Base-by-base conservation (phyloP, 2,329 filamentous ascomycete species). In the Trichoderma citrinoviride region DNA sequence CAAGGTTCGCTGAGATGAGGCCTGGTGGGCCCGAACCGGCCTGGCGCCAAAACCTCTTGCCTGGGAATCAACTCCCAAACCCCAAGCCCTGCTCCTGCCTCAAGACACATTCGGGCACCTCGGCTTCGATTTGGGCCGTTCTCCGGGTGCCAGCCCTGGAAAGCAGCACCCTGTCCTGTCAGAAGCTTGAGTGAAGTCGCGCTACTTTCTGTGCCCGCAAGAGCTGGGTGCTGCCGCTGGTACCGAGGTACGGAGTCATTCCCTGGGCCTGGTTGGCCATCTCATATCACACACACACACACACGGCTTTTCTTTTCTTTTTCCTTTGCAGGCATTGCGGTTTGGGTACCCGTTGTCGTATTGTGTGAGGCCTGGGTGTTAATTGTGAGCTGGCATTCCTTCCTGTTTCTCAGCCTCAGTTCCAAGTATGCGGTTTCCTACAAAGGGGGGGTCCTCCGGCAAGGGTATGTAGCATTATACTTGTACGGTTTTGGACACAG, bases 41-140 rank as follows among this genome's bases (percentile, higher is more conserved):
- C 29, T 60, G 56, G 56, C 56, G 56, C 40, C 23, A 25, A 37
- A 23, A 40, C 19, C 29, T 60, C 56, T 14, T 27, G 55, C 55
- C 55, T 58, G 44, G 55, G 19, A 46, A 37, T 58, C 55, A 58
- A 29, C 55, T 23, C 43, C 55, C 37, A 37, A 33, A n/a, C n/a
- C 50, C 29, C 43, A n/a, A 40, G 52, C 33, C 52, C 33, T 55
- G 52, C 33, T 37, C 56, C 56, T 60, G 56, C 44, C 56, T 49
- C 43, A 27, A 37, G 37, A 61, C 57, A 41, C 25, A 50, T 49
- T 23, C 57, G 44, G 57, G 21, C 46, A 43, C 46, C 56, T 65
- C 63, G 63, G 63, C 56, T 33, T 61, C 27, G 56, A 43, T 44
- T 53, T 64, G 29, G 49, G 19, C 63, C 63, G 63, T 41, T 14